Evolutionary conservation across 805 yeast genomes (phyloP), one percentile per base, ranked within the genome.

Genomic region (Zygotorulaspora sp.): DNA sequence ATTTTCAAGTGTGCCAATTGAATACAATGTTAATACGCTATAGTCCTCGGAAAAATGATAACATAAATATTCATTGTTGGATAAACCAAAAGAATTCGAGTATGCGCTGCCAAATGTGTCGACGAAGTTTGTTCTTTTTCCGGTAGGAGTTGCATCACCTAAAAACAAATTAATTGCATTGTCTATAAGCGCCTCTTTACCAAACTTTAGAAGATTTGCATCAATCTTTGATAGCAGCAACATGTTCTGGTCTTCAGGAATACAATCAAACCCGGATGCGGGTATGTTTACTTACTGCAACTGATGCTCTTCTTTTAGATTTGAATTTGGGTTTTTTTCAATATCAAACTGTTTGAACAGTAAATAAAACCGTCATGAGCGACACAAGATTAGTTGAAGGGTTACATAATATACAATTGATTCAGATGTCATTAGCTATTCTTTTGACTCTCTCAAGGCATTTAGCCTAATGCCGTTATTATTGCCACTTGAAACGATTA

Each of bases 141-240:
- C 19, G 11, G 20, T 6, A 14, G 19, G 21, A 5, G 20, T 32
- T 9, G 14, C 22, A 21, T 19, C 36, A 19, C 45, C 47, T 22
- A 57, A 26, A 27, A 40, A 41, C 19, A 58, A 41, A 32, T 50
- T 42, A 13, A 53, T 35, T 6, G 38, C 38, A 30, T 48, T 50
- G 27, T 46, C 40, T 17, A 40, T 28, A 12, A 30, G 35, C 6
- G 37, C 25, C 17, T 32, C 30, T 19, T 40, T 35, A n/a, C 38
- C 32, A 29, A 48, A 48, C 30, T 53, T 54, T 12, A 50, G 48
- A 12, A 57, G 32, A 39, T 52, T 45, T 4, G 48, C 52, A 42
- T 56, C 63, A 28, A 58, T 37, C 35, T 53, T 57, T 6, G 61
- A 57, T 21, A 58, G 31, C 16, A 35, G 30, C 16, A 40, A 27